Evolutionary conservation across 2,329 filamentous ascomycete genomes (phyloP).

Genomic region (Amauroascus verrucosus): DNA sequence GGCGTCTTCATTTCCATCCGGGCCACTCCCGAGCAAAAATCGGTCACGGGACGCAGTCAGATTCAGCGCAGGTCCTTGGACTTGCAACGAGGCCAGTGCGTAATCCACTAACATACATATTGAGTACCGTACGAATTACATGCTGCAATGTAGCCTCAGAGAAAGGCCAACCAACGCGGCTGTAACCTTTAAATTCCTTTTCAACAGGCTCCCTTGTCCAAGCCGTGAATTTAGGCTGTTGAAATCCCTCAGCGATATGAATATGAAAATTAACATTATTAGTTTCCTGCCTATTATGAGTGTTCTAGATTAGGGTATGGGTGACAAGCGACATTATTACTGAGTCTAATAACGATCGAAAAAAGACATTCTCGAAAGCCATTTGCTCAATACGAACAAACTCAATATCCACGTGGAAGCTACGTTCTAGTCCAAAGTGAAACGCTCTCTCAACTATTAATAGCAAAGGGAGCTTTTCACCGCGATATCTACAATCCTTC

Average conservation of each 20-base stretch:
- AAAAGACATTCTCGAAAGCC: too few species aligned
- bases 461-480: neutral
- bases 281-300: too few species aligned
- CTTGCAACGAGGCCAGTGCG: neutral
- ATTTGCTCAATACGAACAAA: neutral
- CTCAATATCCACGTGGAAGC: conserved; percentile 7
- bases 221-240: neutral
- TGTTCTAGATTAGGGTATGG: neutral
- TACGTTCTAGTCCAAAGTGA: neutral
- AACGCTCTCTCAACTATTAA: neutral
- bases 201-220: neutral
- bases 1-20: conserved; percentile 4
- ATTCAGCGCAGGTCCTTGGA: neutral
- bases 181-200: conserved; percentile 1
- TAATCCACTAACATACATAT: neutral
- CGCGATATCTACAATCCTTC: too few species aligned
- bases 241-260: neutral
- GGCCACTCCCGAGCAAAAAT: neutral
- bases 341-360: too few species aligned
- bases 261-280: too few species aligned
- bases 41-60: conserved; percentile 1
- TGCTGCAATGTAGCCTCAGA: neutral
- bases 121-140: neutral
- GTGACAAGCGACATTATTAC: too few species aligned
- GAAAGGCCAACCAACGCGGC: neutral